These are phyloP conservation scores for Cronartium quercuum DNA, from an alignment of 1,284 basidiomycete species.

Conservation along the genomic window DNA sequence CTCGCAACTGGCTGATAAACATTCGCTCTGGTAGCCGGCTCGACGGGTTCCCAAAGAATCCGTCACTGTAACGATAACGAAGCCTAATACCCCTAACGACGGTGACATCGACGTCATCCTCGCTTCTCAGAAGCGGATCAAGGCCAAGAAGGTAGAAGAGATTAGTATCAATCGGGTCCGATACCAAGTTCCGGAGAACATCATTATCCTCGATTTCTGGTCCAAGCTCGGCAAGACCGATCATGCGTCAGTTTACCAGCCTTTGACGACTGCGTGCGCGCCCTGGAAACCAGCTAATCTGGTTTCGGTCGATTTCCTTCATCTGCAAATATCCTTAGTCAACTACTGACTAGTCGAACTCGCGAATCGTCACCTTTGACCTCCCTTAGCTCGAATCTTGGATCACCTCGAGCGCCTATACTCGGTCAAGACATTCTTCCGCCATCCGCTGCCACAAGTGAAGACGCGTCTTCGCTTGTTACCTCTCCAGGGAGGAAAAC, in stretches of 20 bases:
- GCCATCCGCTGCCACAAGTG: neutral
- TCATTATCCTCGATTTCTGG: constrained; percentile 36
- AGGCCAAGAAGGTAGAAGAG: constrained; percentile 15
- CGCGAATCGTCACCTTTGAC: constrained; percentile 5
- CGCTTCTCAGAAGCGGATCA: constrained; percentile 16
- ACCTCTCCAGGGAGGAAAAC: neutral
- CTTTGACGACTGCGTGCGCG: neutral
- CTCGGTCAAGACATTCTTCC: constrained; percentile 2
- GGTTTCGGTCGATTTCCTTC: neutral
- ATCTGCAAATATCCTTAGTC: neutral
- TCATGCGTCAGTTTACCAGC: neutral
- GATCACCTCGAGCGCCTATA: neutral
- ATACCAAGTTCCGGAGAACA: constrained; percentile 36
- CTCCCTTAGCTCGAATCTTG: neutral
- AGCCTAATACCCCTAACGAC: constrained; percentile 25
- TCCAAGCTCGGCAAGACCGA: constrained; percentile 12
- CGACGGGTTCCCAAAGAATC: constrained; percentile 17
- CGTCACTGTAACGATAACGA: neutral
- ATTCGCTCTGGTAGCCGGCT: neutral
- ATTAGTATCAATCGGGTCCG: constrained; percentile 29
- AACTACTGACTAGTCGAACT: neutral
- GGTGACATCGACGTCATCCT: constrained; percentile 34
- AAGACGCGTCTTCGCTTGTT: neutral
- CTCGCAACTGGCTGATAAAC: neutral
- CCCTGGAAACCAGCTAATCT: neutral